Evolutionary conservation across 2,329 filamentous ascomycete species (phyloP), one percentile per base, ranked within the genome.

Genomic region (Apiospora saccharicola): DNA sequence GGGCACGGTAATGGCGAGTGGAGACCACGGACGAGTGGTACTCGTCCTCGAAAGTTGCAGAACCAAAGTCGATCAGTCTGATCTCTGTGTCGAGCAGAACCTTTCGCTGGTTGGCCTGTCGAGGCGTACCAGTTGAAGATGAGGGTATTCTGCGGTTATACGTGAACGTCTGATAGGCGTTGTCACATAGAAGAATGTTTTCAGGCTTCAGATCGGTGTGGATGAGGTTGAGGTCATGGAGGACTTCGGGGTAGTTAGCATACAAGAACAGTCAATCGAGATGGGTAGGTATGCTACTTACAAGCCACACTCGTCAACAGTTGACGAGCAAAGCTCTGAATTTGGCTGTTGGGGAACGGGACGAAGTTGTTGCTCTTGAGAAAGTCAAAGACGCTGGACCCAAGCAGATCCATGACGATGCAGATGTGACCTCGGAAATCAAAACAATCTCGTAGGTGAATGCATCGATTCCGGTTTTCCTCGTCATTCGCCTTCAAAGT

Each of bases 311-410:
- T 98, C n/a, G 96, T 98, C 74, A 99, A 93, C 22, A 99, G 87
- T 81, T 99, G 96, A 69, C 96, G 91, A 68, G 96, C 96, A 86
- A 99, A 98, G 81, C 90, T 96, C 82, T 98, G 96, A 73, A 99
- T 99, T 83, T 99, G 96, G 76, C 95, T 98, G 86, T 97, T 98
- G 16, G 96, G 96, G 79, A 99, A 99, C 0, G 96, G 96, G 24
- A 98, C 95, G 80, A 99, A 99, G 75, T 90, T 90, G 80, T 98
- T 98, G 79, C 92, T 92, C 85, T 99, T 99, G 68, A 99, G 88
- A 78, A 99, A 99, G 83, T 99, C 96, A 81, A 99, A 99, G 70
- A 99, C 96, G 78, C 96, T 98, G 80, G 98, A 96, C 68, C 96
- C 96, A 44, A 98, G 89, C 4, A 92, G 83, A 75, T 92, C 90